phyloP scores from a whole-genome alignment of 2,329 filamentous ascomycete species.

The Colletotrichum sp. region DNA sequence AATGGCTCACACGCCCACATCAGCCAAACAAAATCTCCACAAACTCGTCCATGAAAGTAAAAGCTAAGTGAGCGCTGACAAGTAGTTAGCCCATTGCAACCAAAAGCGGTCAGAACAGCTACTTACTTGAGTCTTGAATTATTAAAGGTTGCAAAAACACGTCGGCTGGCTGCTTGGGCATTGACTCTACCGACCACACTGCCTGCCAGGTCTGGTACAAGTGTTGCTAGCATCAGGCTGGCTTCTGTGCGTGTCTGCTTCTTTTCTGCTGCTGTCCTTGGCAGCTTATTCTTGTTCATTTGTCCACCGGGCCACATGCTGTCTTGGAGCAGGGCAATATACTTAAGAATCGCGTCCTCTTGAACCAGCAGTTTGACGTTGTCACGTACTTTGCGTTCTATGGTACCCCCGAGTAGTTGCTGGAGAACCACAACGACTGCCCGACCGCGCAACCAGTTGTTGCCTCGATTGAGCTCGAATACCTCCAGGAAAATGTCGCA shows the following conservation, averaged over 20 bases:
- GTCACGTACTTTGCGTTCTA: conserved; percentile 93
- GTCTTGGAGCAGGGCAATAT: conserved; percentile 75
- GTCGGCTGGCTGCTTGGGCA: conserved; percentile 86
- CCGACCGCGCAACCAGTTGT: conserved; percentile 95
- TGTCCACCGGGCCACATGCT: conserved; percentile 82
- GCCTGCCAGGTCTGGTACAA: conserved; percentile 88
- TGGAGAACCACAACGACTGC: conserved; percentile 97
- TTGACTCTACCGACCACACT: conserved; percentile 94
- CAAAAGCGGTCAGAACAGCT: conserved; percentile 10
- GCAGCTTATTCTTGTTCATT: conserved; percentile 50
- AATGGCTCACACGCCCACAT: neutral
- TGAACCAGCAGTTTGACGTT: conserved; percentile 75
- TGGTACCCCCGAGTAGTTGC: conserved; percentile 92
- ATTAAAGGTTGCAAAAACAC: conserved; percentile 90
- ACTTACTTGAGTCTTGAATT: conserved; percentile 88
- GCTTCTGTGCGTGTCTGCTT: conserved; percentile 84
- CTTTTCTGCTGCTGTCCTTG: conserved; percentile 75
- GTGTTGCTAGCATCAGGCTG: conserved; percentile 83
- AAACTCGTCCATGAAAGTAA: conserved; percentile 75
- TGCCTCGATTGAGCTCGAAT: conserved; percentile 92
- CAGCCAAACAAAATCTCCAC: conserved; percentile 68
- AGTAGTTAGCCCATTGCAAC: conserved; percentile 19
- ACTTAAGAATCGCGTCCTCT: conserved; percentile 80
- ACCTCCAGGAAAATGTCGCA: conserved; percentile 96
- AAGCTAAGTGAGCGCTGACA: conserved; percentile 68